phyloP scores from a whole-genome alignment of 129 eudicot species.

The Calendula officinalis region DNA sequence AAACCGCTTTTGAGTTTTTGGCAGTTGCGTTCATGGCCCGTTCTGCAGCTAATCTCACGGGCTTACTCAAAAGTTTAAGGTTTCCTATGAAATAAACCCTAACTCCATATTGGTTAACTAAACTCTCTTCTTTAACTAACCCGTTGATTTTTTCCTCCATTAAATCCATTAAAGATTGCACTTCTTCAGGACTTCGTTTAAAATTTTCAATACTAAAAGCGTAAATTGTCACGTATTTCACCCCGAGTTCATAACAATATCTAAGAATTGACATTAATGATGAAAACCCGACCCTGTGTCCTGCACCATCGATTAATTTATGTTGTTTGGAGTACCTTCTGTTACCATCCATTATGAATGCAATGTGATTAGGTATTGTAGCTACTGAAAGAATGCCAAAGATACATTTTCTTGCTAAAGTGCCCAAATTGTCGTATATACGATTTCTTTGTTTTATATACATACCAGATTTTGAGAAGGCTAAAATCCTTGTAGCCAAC shows the following conservation, averaged over 20 bases:
- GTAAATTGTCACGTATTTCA: constrained; percentile 56
- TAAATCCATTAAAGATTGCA: constrained; percentile 51
- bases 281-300: constrained; percentile 57
- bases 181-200: constrained; percentile 68
- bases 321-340: constrained; percentile 61
- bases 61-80: constrained; percentile 40
- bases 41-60: constrained; percentile 55
- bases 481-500: constrained; percentile 5
- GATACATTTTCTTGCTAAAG: constrained; percentile 45
- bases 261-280: constrained; percentile 55
- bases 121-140: constrained; percentile 47
- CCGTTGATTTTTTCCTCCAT: constrained; percentile 59
- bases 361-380: constrained; percentile 54
- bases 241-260: constrained; percentile 40
- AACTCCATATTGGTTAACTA: constrained; percentile 54
- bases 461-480: constrained; percentile 25
- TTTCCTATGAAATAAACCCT: constrained; percentile 57
- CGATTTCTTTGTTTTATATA: constrained; percentile 16
- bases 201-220: constrained; percentile 83
- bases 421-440: constrained; percentile 22
- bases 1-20: constrained; percentile 39
- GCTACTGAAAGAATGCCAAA: constrained; percentile 46
- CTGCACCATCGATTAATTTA: constrained; percentile 50
- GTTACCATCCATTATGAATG: constrained; percentile 78
- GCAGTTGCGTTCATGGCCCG: constrained; percentile 56